Conservation (phyloP, 2,329 filamentous ascomycete genomes). For the Diaporthe sp. region DNA sequence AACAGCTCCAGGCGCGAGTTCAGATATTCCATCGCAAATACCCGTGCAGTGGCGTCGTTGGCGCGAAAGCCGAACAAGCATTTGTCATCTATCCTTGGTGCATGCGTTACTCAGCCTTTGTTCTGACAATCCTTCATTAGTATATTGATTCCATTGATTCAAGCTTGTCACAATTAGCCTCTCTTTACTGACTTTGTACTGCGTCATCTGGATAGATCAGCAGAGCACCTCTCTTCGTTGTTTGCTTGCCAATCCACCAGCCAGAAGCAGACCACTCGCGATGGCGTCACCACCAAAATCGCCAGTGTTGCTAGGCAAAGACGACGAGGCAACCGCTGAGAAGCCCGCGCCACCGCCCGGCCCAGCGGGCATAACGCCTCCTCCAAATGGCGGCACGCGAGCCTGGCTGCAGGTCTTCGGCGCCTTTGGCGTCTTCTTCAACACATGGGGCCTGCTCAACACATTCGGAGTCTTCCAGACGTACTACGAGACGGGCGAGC, state of each 20-base stretch:
- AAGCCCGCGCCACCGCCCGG: no score
- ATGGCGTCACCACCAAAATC: neutral
- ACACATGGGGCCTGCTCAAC: conserved; percentile 61
- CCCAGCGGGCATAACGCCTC: conserved; percentile 8
- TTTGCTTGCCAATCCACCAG: neutral
- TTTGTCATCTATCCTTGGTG: neutral
- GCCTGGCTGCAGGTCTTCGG: conserved; percentile 65
- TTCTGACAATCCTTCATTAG: no score
- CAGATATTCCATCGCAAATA: neutral
- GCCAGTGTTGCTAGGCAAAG: neutral
- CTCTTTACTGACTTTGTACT: neutral
- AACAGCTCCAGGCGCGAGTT: neutral
- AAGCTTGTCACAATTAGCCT: neutral
- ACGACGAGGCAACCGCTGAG: neutral
- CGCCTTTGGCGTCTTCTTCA: conserved; percentile 66
- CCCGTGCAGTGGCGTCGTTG: neutral
- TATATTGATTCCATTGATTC: neutral
- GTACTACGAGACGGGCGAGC: conserved; percentile 60
- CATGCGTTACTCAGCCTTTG: neutral
- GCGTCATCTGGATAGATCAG: neutral
- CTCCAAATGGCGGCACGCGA: conserved; percentile 57
- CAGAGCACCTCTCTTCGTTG: neutral
- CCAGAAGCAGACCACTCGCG: neutral
- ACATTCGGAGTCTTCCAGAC: conserved; percentile 68
- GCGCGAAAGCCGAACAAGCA: neutral